Evolutionary conservation across 495 filamentous ascomycete genomes (phyloP), one percentile per base, ranked within the genome.

Genomic region (Bathelium albidoporum): DNA sequence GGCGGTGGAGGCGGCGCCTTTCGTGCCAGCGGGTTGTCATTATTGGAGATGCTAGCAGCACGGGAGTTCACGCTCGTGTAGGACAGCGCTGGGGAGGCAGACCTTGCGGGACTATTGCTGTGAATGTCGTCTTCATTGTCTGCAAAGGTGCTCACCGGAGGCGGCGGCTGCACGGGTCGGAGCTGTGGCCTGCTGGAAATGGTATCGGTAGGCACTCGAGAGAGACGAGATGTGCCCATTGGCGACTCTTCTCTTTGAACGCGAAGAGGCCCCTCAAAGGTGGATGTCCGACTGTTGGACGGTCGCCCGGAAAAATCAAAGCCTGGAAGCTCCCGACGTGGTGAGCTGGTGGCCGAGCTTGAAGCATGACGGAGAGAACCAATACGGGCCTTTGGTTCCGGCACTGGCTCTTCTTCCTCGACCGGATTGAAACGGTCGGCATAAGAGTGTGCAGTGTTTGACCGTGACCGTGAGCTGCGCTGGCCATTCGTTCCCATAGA

Each of bases 1-100:
- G 90, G 90, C 26, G 89, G 90, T 39, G 89, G 90, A 7, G 89
- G 90, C 39, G 82, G 83, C 73, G 90, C 91, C 77, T 89, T 88
- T 70, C 59, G 22, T 74, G 68, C 65, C 74, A 65, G 60, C 55
- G 68, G 64, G 34, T 61, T 63, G 65, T 79, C 80, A 63, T 79
- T 49, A 32, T 75, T 79, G 31, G 77, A 77, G 63, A 78, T 73
- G 68, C 81, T 81, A 62, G 82, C 79, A 62, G 78, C 82, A 41
- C 82, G 80, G 28, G 84, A 84, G 52, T 79, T 77, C 53, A 80
- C 71, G 70, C 84, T 85, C 34, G 81, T 84, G 64, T 82, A 77
- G 28, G 84, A 85, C 2, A 86, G 84, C 18, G 82, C 81, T 2
- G 86, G 85, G 53, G 86, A 88, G 41, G 79, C 78, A 18, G 82